Evolutionary conservation across 179 eudicot genomes (phyloP), one percentile per base, ranked within the genome.

Genomic region (Heliamphora pulchella): DNA sequence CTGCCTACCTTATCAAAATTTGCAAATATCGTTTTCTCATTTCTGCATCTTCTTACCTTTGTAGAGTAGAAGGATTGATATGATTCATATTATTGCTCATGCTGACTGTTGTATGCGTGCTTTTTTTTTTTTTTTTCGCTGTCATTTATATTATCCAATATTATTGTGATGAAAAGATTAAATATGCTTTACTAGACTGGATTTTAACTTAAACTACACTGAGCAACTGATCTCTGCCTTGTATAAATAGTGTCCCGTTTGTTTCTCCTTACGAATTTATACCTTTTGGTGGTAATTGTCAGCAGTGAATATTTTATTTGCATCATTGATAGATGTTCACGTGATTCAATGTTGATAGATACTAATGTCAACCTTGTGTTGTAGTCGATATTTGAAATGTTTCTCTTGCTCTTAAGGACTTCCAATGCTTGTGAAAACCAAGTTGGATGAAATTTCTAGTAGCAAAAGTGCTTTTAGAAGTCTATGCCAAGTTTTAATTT

Each of bases 351-450:
- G 48, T 66, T 13, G 71, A 66, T 41, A 39, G n/a, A 66, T 66
- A 11, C 8, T 39, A 11, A 47, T 66, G 71, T 39, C 31, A 13
- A 66, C 7, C 31, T 0, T 39, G 71, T 66, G 31, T 20, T 66
- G 13, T 39, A 39, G 71, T 66, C 41, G 71, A 39, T 39, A 10
- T 66, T 13, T 17, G 46, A 13, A 11, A 13, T n/a, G 41, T 15
- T 41, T 5, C 0, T 11, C 46, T 66, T 31, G 31, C 31, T 31
- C 31, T 31, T 31, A 31, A 31, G 31, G 31, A 31, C 31, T 31
- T 31, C 48, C 41, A 67, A 64, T 74, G 64, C 82, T 15, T 74
- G 61, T 63, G 78, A 48, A 65, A 74, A 64, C 51, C 66, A 55
- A 43, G 64, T 63, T 67, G 9, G 43, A 31, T 78, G 74, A 31